These are phyloP conservation scores for Striga hermonthica DNA, from an alignment of 305 asterid genomes.

Conservation along the genomic window DNA sequence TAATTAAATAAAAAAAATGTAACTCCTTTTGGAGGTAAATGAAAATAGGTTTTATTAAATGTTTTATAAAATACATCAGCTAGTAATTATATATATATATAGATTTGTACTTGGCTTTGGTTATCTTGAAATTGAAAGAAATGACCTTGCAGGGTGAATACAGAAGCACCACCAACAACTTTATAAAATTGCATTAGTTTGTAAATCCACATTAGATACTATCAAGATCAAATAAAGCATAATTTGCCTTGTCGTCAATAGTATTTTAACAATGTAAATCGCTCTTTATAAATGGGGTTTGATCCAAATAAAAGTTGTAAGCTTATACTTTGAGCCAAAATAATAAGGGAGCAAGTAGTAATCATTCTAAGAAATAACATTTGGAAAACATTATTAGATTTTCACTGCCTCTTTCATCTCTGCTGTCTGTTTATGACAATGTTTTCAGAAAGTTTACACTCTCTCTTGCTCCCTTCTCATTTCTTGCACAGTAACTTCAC, in stretches of 20 bases:
- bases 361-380: too few species aligned
- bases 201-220: neutral
- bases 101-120: neutral
- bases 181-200: neutral
- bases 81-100: too few species aligned
- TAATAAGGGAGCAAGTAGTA: too few species aligned
- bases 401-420: neutral
- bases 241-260: neutral
- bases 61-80: too few species aligned
- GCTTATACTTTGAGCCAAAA: too few species aligned
- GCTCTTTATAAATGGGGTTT: neutral
- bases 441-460: neutral
- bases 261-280: neutral
- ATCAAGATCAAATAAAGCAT: neutral
- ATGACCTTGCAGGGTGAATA: neutral
- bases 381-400: too few species aligned
- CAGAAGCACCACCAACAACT: neutral
- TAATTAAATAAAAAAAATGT: too few species aligned
- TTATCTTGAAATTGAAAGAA: constrained; percentile 1
- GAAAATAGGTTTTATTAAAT: too few species aligned
- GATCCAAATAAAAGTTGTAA: neutral
- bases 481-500: neutral
- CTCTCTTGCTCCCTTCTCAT: constrained; percentile 13
- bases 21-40: too few species aligned
- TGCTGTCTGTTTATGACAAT: neutral